Evolutionary conservation across 306 rosid species (phyloP).

Genomic region (Fragaria vesca): DNA sequence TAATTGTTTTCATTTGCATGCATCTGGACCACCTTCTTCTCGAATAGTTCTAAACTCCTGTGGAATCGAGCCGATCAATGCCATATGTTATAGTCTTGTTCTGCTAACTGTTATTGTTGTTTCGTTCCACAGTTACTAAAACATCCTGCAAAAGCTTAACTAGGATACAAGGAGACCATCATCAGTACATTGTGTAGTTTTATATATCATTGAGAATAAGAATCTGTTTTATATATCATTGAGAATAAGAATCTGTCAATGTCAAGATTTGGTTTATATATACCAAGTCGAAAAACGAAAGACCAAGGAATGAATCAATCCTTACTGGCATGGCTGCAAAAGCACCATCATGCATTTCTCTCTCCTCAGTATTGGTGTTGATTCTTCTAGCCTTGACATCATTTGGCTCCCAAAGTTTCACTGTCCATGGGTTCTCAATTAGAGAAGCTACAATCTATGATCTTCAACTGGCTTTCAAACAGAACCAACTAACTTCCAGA

Average conservation of each 20-base stretch:
- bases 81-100: not conserved
- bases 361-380: conserved; percentile 25
- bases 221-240: not conserved
- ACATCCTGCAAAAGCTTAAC: not conserved
- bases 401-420: not conserved
- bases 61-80: not conserved
- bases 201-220: not conserved
- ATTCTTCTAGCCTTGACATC: conserved; percentile 20
- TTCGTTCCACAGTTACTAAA: not conserved
- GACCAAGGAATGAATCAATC: not conserved
- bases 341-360: not conserved
- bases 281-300: not conserved
- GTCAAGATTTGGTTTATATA: conserved; percentile 3
- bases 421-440: conserved; percentile 12
- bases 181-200: not conserved
- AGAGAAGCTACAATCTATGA: conserved; percentile 48
- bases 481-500: conserved; percentile 39
- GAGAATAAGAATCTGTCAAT: not conserved
- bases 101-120: not conserved
- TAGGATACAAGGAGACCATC: not conserved
- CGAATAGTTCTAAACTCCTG: not conserved
- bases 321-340: conserved; percentile 25
- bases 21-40: conserved; percentile 2
- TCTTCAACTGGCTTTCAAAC: conserved; percentile 45
- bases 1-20: not conserved